phyloP scores from a whole-genome alignment of 257 asterid genomes.

The Parsonsia alboflavescens region DNA sequence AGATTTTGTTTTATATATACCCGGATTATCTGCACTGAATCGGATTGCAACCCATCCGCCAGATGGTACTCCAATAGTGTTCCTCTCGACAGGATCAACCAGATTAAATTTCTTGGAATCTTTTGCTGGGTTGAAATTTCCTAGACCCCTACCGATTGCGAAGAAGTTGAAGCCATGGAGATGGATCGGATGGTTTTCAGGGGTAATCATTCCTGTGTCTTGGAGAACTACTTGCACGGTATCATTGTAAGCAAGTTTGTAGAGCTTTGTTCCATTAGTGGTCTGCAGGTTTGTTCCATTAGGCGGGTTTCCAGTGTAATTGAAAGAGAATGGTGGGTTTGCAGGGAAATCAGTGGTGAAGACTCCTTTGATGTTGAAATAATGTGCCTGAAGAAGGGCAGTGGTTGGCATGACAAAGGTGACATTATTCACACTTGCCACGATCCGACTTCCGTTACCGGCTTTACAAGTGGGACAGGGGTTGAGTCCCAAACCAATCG shows the following conservation, averaged over 20 bases:
- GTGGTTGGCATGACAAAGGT: constrained; percentile 81
- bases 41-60: constrained; percentile 97
- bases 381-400: constrained; percentile 72
- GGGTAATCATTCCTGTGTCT: constrained; percentile 73
- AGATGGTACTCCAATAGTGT: constrained; percentile 83
- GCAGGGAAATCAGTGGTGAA: constrained; percentile 81
- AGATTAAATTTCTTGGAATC: constrained; percentile 69
- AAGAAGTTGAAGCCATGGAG: constrained; percentile 90
- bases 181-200: constrained; percentile 85
- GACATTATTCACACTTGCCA: constrained; percentile 66
- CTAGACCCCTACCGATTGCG: constrained; percentile 68
- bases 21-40: constrained; percentile 90
- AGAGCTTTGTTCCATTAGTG: constrained; percentile 57
- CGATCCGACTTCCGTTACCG: constrained; percentile 64
- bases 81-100: constrained; percentile 87
- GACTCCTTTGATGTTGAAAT: constrained; percentile 50
- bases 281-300: constrained; percentile 34
- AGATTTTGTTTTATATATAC: constrained; percentile 19
- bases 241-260: constrained; percentile 45
- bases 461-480: constrained; percentile 74
- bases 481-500: constrained; percentile 65
- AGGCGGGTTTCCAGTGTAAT: constrained; percentile 63
- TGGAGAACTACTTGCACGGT: constrained; percentile 82
- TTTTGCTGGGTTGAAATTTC: constrained; percentile 55
- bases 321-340: constrained; percentile 49